A percentile compares a stretch with the other conserved stretches of the same genome.
Conservation (phyloP, 257 asterid genomes). For the Henckelia pumila region DNA sequence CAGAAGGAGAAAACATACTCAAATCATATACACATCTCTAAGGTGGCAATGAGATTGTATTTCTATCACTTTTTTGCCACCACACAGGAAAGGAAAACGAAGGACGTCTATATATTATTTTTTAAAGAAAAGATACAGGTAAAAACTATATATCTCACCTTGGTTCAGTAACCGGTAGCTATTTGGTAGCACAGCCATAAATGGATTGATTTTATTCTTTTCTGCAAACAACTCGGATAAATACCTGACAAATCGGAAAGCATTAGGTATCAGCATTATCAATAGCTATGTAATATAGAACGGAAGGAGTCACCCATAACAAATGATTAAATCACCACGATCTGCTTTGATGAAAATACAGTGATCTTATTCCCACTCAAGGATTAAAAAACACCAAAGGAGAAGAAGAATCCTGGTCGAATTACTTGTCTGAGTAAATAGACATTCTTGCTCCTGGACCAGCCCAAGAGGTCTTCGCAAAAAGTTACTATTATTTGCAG, state of each 20-base stretch:
- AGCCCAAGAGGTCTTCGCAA: background rate
- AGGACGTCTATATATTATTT: background rate
- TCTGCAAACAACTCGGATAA: slow-evolving; percentile 66
- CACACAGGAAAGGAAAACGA: too few species aligned
- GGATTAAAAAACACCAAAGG: background rate
- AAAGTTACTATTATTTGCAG: background rate
- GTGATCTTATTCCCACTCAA: background rate
- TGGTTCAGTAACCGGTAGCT: slow-evolving; percentile 70
- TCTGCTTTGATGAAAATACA: background rate
- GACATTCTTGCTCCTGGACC: background rate
- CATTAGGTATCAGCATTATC: slow-evolving; percentile 11
- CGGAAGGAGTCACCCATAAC: background rate
- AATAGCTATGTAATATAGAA: slow-evolving; percentile 15
- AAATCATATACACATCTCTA: background rate
- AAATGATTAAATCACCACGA: background rate
- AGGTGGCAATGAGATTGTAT: background rate
- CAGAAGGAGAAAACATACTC: background rate
- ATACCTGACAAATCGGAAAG: slow-evolving; percentile 33
- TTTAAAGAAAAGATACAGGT: background rate
- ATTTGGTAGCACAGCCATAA: slow-evolving; percentile 74
- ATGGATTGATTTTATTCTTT: slow-evolving; percentile 67
- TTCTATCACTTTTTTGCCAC: background rate
- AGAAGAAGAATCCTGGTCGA: background rate
- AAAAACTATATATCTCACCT: slow-evolving; percentile 55
- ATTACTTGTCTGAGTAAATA: background rate